Evolutionary conservation across 2,329 filamentous ascomycete genomes (phyloP).

Genomic region (Apiospora sp.): DNA sequence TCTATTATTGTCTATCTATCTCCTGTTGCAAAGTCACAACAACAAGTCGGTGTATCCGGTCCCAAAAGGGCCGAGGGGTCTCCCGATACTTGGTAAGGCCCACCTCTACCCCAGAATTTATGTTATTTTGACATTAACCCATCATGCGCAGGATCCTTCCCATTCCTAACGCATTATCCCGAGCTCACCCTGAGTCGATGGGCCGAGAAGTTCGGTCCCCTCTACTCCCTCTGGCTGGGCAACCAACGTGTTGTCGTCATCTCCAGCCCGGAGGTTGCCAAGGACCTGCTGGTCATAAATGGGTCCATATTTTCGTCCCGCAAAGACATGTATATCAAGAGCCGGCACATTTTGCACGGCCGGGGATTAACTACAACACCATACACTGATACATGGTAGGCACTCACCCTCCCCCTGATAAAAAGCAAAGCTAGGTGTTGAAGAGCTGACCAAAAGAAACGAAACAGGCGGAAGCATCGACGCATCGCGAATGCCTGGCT

Average conservation of each 20-base stretch:
- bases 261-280: slow-evolving; percentile 28
- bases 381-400: slow-evolving; percentile 26
- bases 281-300: slow-evolving; percentile 29
- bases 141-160: slow-evolving; percentile 26
- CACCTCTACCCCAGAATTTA: background rate
- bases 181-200: slow-evolving; percentile 28
- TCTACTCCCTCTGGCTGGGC: slow-evolving; percentile 30
- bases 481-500: slow-evolving; percentile 28
- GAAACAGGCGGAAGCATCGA: slow-evolving; percentile 28
- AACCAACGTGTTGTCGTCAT: slow-evolving; percentile 29
- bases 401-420: background rate
- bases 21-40: background rate
- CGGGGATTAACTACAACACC: slow-evolving; percentile 29
- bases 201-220: slow-evolving; percentile 27
- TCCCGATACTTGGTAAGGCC: slow-evolving; percentile 20
- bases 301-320: slow-evolving; percentile 27
- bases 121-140: background rate
- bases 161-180: slow-evolving; percentile 29
- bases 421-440: no score
- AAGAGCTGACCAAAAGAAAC: background rate
- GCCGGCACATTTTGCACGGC: slow-evolving; percentile 27
- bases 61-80: slow-evolving; percentile 1
- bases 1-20: background rate
- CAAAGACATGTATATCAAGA: slow-evolving; percentile 31
- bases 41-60: background rate